Percentiles rank a stretch among this genome's conserved stretches.
Evolutionary conservation across 495 filamentous ascomycete species (phyloP).

Genomic region (Glonium stellatum): DNA sequence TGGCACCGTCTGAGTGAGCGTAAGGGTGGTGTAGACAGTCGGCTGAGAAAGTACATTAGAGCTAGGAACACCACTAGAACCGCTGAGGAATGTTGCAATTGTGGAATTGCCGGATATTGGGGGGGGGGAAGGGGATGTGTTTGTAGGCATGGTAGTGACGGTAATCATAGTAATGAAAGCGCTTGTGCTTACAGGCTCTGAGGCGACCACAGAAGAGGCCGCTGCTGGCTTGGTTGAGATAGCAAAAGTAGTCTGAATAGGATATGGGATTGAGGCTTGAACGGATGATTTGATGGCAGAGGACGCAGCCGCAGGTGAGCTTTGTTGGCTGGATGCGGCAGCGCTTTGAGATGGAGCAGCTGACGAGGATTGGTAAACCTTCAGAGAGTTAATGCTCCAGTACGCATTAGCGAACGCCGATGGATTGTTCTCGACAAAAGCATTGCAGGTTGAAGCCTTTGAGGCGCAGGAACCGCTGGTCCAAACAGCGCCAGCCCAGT

Average conservation of each 20-base stretch:
- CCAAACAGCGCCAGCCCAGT: slow-evolving; percentile 32
- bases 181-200: background rate
- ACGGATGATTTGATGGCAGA: background rate
- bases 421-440: slow-evolving; percentile 31
- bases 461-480: slow-evolving; percentile 18
- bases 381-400: slow-evolving; percentile 32
- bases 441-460: slow-evolving; percentile 30
- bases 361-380: slow-evolving; percentile 21
- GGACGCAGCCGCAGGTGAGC: background rate
- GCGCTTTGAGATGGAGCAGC: background rate
- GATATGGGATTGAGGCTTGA: background rate
- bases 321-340: background rate
- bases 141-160: background rate
- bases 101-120: background rate
- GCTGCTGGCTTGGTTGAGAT: background rate
- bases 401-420: slow-evolving; percentile 31
- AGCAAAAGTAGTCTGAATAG: background rate
- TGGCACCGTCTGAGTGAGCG: slow-evolving; percentile 1
- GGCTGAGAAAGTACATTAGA: background rate
- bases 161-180: background rate
- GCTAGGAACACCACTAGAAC: background rate
- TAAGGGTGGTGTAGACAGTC: background rate
- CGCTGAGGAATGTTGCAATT: background rate
- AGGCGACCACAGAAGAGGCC: background rate
- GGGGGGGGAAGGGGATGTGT: background rate